These are phyloP conservation scores for Earliella scabrosa DNA, from an alignment of 1,284 basidiomycete genomes.

Conservation along the genomic window DNA sequence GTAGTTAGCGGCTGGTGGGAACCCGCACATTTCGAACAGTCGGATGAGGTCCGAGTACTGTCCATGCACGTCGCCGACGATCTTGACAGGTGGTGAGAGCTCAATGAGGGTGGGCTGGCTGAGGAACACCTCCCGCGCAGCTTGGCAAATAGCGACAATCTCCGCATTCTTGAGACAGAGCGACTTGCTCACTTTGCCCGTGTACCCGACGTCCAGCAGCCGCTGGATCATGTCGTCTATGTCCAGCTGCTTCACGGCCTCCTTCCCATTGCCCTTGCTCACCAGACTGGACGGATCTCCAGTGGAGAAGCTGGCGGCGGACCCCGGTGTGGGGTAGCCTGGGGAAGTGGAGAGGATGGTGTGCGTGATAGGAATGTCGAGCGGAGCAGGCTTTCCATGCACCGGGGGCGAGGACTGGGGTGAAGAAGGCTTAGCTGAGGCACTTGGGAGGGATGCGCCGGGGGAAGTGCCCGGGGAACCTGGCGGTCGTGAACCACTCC, in stretches of 20 bases:
- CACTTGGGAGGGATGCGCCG: constrained; percentile 34
- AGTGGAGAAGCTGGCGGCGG: constrained; percentile 46
- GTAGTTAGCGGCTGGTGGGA: constrained; percentile 97
- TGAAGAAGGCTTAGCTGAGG: constrained; percentile 30
- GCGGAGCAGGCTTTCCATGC: constrained; percentile 50
- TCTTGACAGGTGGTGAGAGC: constrained; percentile 97
- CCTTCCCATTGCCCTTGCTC: constrained; percentile 55
- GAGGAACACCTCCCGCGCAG: constrained; percentile 97
- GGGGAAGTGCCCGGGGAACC: constrained; percentile 43
- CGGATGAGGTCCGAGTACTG: constrained; percentile 99
- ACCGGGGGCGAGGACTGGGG: constrained; percentile 40
- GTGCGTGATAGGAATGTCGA: constrained; percentile 74
- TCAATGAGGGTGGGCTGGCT: constrained; percentile 98
- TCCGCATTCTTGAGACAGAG: constrained; percentile 97
- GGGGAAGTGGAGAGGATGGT: constrained; percentile 72
- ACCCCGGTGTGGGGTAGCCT: constrained; percentile 49
- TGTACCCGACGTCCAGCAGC: constrained; percentile 96
- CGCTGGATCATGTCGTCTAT: constrained; percentile 99
- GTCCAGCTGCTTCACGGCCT: constrained; percentile 76
- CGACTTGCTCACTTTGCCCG: constrained; percentile 97
- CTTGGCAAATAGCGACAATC: constrained; percentile 93
- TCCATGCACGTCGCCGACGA: constrained; percentile 98
- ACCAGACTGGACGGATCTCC: constrained; percentile 38
- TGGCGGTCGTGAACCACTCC: constrained; percentile 38
- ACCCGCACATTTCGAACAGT: constrained; percentile 99